phyloP scores from a whole-genome alignment of 805 yeast genomes.

The Cyberlindnera mrakii region DNA sequence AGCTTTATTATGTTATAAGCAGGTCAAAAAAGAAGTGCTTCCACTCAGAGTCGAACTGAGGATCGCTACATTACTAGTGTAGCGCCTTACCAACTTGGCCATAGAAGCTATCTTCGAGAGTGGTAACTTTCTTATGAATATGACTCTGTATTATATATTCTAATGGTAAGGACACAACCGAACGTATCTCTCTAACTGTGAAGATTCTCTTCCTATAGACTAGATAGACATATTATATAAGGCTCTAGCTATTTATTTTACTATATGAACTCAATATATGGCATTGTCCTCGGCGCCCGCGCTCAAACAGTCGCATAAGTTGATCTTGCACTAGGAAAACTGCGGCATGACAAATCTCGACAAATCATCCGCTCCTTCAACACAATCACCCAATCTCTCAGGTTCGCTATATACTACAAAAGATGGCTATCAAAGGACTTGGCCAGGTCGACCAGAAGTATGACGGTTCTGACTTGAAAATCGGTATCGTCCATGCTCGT shows the following conservation, averaged over 20 bases:
- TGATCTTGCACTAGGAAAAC: too few species aligned
- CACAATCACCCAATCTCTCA: too few species aligned
- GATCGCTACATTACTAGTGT: constrained; percentile 82
- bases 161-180: neutral
- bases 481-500: constrained; percentile 92
- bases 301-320: too few species aligned
- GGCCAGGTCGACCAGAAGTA: constrained; percentile 66
- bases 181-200: too few species aligned
- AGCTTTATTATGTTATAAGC: too few species aligned
- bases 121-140: neutral
- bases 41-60: constrained; percentile 72
- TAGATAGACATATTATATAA: too few species aligned
- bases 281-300: too few species aligned
- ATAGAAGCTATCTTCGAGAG: constrained; percentile 32
- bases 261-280: too few species aligned
- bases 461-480: constrained; percentile 60
- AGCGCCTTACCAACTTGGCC: constrained; percentile 74
- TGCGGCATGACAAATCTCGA: too few species aligned
- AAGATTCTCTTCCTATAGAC: too few species aligned
- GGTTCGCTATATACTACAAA: constrained; percentile 5
- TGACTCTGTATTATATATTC: neutral
- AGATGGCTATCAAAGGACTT: constrained; percentile 76
- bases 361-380: too few species aligned
- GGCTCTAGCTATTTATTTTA: too few species aligned
- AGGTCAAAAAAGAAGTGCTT: constrained; percentile 34